These are phyloP conservation scores for Xerocomellus chrysenteron DNA, from an alignment of 768 basidiomycete genomes.

Conservation along the genomic window DNA sequence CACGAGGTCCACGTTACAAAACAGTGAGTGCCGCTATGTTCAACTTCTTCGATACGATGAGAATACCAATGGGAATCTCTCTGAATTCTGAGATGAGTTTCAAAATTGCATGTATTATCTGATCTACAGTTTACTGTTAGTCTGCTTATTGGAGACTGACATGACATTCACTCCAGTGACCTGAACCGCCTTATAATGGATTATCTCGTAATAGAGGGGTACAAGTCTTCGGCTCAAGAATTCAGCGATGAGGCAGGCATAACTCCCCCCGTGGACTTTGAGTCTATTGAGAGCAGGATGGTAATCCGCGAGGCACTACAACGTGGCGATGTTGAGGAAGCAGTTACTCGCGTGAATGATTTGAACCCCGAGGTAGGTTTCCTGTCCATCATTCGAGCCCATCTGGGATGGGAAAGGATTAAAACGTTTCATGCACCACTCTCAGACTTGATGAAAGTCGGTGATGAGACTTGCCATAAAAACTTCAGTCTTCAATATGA, in stretches of 20 bases:
- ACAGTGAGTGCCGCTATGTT: constrained; percentile 61
- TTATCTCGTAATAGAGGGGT: constrained; percentile 96
- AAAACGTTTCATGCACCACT: constrained; percentile 98
- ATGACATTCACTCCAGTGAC: constrained; percentile 57
- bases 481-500: constrained; percentile 99
- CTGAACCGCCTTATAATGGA: constrained; percentile 94
- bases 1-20: constrained; percentile 83
- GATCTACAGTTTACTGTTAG: constrained; percentile 40
- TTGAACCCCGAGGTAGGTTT: constrained; percentile 90
- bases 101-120: constrained; percentile 88
- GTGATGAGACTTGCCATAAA: constrained; percentile 79
- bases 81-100: constrained; percentile 73
- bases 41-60: constrained; percentile 51
- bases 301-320: constrained; percentile 92
- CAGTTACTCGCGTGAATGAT: constrained; percentile 94
- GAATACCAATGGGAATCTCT: constrained; percentile 97
- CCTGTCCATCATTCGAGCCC: constrained; percentile 1
- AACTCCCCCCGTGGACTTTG: constrained; percentile 76
- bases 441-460: constrained; percentile 74
- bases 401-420: constrained; percentile 60
- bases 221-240: constrained; percentile 93
- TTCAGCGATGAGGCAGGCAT: constrained; percentile 89
- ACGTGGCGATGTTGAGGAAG: constrained; percentile 91
- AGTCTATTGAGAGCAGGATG: constrained; percentile 92
- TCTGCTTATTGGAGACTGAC: constrained; percentile 18